A percentile compares a stretch with the other conserved stretches of the same genome.
Conservation (phyloP, 2,329 filamentous ascomycete species). For the Nothopassalora personata region DNA sequence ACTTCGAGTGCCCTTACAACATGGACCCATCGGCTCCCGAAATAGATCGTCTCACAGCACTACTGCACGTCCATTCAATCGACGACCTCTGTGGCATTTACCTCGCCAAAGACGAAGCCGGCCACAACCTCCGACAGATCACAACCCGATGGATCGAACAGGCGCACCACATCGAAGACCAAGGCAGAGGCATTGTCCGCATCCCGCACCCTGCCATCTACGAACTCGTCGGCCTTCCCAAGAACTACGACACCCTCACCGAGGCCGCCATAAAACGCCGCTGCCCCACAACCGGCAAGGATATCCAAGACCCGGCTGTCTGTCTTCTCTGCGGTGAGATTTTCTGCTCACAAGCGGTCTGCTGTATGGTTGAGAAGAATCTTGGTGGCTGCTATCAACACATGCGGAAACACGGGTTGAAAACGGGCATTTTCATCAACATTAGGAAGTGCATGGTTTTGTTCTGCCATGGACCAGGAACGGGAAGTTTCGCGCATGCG, state of each 20-base stretch:
- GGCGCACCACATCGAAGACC: constrained; percentile 24
- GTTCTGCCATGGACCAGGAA: constrained; percentile 68
- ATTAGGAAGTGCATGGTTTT: constrained; percentile 92
- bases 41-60: constrained; percentile 71
- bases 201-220: constrained; percentile 84
- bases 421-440: constrained; percentile 91
- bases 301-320: constrained; percentile 82
- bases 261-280: constrained; percentile 79
- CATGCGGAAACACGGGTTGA: constrained; percentile 79
- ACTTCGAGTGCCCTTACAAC: constrained; percentile 63
- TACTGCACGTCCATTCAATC: constrained; percentile 70
- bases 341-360: constrained; percentile 89
- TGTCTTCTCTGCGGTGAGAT: constrained; percentile 96
- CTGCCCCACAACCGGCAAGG: constrained; percentile 86
- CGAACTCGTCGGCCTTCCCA: constrained; percentile 85
- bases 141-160: constrained; percentile 70
- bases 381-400: constrained; percentile 85
- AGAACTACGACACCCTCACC: constrained; percentile 86
- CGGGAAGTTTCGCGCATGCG: constrained; percentile 78
- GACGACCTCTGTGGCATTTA: constrained; percentile 68
- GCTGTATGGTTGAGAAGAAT: constrained; percentile 63
- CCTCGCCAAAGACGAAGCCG: constrained; percentile 36
- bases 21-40: constrained; percentile 46
- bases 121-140: constrained; percentile 44
- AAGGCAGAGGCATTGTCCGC: constrained; percentile 33